Base-by-base conservation (phyloP, 176 grass and related monocot species). In the Oryza australiensis region DNA sequence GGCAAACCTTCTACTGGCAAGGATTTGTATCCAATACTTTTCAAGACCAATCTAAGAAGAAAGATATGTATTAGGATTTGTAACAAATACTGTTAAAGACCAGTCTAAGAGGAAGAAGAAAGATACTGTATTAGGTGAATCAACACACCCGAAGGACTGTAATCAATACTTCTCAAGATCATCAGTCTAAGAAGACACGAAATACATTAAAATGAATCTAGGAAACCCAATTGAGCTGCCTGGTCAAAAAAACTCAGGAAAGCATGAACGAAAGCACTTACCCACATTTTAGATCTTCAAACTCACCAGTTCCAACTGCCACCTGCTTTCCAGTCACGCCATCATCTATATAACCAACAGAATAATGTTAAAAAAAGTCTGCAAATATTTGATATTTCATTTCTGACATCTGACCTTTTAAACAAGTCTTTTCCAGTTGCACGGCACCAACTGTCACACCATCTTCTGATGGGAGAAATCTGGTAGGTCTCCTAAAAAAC, bases 1-100 rank as follows among this genome's bases (percentile, higher is more conserved):
- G 90, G 76, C 75, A 98, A 90, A 66, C 88, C 92, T 79, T 94
- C 68, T 66, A 97, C 75, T 2, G 92, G 90, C 66, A 94, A 73
- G 72, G 92, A 98, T 85, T 94, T 98, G 86, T 93, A 94, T 53
- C 95, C 95, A 57, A 98, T 91, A 78, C 92, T 98, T 85, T 98
- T 98, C 80, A 98, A 86, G 12, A 94, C 90, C 75, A 98, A 28
- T 62, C 95, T 98, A 82, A 73, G 65, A 79, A 53, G 15, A 55
- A 80, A 53, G 49, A 53, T 20, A 18, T 49, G 16, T 20, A 22
- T 53, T 53, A 53, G 49, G 5, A 18, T 53, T 53, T 53, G 49
- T 20, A 53, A 53, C 16, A 53, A 53, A 53, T 53, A 53, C 49
- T 20, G 49, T 53, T 20, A 46, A 46, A 46, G 13, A 15, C 3